Evolutionary conservation across 2,329 filamentous ascomycete genomes (phyloP), one percentile per base, ranked within the genome.

Genomic region (Allantophomopsis cytisporea): DNA sequence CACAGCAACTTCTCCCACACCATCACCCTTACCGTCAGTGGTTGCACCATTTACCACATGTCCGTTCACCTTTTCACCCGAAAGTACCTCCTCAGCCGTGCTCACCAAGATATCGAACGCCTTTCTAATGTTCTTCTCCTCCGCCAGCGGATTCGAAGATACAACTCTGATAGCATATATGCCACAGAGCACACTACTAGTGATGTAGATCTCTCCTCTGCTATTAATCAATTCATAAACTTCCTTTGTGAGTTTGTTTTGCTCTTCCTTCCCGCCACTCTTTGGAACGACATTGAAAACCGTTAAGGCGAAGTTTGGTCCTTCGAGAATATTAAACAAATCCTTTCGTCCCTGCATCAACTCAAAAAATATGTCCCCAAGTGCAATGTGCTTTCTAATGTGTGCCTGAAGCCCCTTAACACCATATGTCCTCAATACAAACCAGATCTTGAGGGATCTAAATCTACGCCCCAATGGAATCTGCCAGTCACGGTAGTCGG

Each of bases 401-500:
- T 93, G 83, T 4, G 63, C 69, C 49, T 77, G 78, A 52, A 96
- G 60, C 0, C 88, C 89, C 21, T 69, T 67, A 38, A 93, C 63
- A 36, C 89, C 89, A 54, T 87, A 94, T 34, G 73, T 79, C 35
- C 89, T 71, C 51, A 95, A 65, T 7, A 96, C 87, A 56, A 95
- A 95, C 89, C 89, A 96, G 46, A 94, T 79, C 65, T 96, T 96
- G 42, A 96, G 63, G 2, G 81, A 77, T 43, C 89, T 73, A 70
- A 96, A 96, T 13, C 89, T 71, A 2, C 89, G 71, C 7, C 89
- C 89, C 0, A 96, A 76, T 0, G 89, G 87, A 52, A 96, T 93
- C 62, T 94, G 87, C 89, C 89, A 96, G 66, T 96, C 88, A 36
- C 89, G 76, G 65, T 94, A 95, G 60, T 96, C 89, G 17, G 86